Percentiles rank a stretch among this genome's conserved stretches.
phyloP scores from a whole-genome alignment of 2,329 filamentous ascomycete genomes.

The Exophiala aquamarina region DNA sequence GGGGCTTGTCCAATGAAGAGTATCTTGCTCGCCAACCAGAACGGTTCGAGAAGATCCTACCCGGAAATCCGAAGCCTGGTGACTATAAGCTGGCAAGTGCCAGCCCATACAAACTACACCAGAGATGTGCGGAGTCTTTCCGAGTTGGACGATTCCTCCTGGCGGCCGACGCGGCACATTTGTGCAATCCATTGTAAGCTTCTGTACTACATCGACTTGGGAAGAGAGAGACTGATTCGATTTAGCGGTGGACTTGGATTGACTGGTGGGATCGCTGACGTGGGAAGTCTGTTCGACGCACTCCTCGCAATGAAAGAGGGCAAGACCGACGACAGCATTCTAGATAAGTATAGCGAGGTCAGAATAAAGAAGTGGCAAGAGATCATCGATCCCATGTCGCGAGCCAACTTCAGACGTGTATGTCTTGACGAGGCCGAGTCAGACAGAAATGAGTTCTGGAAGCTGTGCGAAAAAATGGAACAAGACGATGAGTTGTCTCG shows the following conservation, averaged over 20 bases:
- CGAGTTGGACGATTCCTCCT: slow-evolving; percentile 58
- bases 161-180: slow-evolving; percentile 62
- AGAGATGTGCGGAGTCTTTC: slow-evolving; percentile 59
- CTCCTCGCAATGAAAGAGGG: slow-evolving; percentile 47
- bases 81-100: slow-evolving; percentile 60
- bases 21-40: slow-evolving; percentile 53
- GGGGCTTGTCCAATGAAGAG: slow-evolving; percentile 55
- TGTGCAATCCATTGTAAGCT: slow-evolving; percentile 46
- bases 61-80: slow-evolving; percentile 58
- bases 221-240: background rate
- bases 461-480: slow-evolving; percentile 35
- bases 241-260: slow-evolving; percentile 58
- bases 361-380: slow-evolving; percentile 40
- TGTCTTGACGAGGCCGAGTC: slow-evolving; percentile 34
- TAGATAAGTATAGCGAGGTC: slow-evolving; percentile 45
- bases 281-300: slow-evolving; percentile 62
- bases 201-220: background rate
- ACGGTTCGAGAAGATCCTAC: slow-evolving; percentile 60
- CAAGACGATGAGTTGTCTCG: slow-evolving; percentile 28
- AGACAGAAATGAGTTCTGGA: slow-evolving; percentile 39
- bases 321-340: slow-evolving; percentile 40
- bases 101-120: slow-evolving; percentile 63
- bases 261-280: slow-evolving; percentile 63
- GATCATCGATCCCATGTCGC: slow-evolving; percentile 42
- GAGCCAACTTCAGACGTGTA: slow-evolving; percentile 43